phyloP scores from a whole-genome alignment of 108 stramenopile species.

The Seminavis robusta region DNA sequence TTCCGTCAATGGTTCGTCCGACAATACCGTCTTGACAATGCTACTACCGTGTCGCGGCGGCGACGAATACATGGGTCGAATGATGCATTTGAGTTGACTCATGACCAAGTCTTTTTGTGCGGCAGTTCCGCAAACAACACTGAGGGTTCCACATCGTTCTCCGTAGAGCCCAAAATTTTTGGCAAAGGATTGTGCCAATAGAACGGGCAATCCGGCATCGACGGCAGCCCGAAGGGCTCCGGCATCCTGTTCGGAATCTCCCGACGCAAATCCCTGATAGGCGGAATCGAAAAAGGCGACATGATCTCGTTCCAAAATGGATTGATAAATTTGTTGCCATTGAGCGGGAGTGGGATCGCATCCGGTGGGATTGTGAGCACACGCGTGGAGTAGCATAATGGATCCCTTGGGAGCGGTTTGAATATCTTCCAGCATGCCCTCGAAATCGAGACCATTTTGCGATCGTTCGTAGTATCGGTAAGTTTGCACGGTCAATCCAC shows the following conservation, averaged over 20 bases:
- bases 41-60: slow-evolving; percentile 94
- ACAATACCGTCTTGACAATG: slow-evolving; percentile 91
- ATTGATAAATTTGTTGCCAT: slow-evolving; percentile 81
- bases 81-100: slow-evolving; percentile 90
- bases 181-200: slow-evolving; percentile 94
- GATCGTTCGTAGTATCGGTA: slow-evolving; percentile 91
- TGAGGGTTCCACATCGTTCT: slow-evolving; percentile 92
- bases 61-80: slow-evolving; percentile 96
- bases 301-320: slow-evolving; percentile 75
- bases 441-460: slow-evolving; percentile 85
- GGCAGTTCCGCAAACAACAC: slow-evolving; percentile 72
- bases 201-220: slow-evolving; percentile 79
- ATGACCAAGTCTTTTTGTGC: slow-evolving; percentile 83
- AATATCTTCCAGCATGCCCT: slow-evolving; percentile 87
- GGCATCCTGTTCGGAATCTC: slow-evolving; percentile 94
- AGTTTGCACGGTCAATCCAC: slow-evolving; percentile 79
- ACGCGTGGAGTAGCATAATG: slow-evolving; percentile 94
- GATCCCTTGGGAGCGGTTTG: slow-evolving; percentile 76
- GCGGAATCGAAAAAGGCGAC: slow-evolving; percentile 95
- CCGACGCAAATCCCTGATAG: slow-evolving; percentile 98
- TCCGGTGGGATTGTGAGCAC: slow-evolving; percentile 99
- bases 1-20: slow-evolving; percentile 59
- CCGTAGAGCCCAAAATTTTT: slow-evolving; percentile 99
- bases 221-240: slow-evolving; percentile 87
- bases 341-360: slow-evolving; percentile 91